Conservation (phyloP, 352 stramenopile genomes). For the Pythium rhizo-oryzae region DNA sequence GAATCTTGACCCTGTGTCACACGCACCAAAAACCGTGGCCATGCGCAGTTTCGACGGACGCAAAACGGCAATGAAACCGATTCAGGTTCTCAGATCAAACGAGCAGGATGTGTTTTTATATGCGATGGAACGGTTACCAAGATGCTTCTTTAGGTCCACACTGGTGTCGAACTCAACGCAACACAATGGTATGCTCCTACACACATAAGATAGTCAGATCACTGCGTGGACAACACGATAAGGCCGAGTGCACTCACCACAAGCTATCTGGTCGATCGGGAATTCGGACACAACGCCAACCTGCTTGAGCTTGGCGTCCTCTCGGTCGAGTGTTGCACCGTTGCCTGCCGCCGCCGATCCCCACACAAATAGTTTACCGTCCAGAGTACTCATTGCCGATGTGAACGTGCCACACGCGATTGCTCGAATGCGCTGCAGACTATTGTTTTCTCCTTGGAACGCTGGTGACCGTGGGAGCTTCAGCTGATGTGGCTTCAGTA, state of each 20-base stretch:
- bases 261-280: slow-evolving; percentile 54
- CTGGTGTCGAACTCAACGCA: slow-evolving; percentile 37
- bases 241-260: slow-evolving; percentile 40
- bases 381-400: slow-evolving; percentile 48
- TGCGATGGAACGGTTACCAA: background rate
- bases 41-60: slow-evolving; percentile 2
- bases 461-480: slow-evolving; percentile 25
- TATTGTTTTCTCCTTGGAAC: slow-evolving; percentile 25
- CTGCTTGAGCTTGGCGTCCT: slow-evolving; percentile 55
- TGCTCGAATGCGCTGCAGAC: slow-evolving; percentile 33
- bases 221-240: background rate
- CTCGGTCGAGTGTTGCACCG: slow-evolving; percentile 47
- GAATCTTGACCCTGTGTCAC: slow-evolving; percentile 11
- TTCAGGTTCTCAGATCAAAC: slow-evolving; percentile 15
- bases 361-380: slow-evolving; percentile 74
- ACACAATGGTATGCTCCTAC: slow-evolving; percentile 71
- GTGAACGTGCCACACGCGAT: slow-evolving; percentile 73
- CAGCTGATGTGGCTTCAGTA: slow-evolving; percentile 54
- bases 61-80: slow-evolving; percentile 26
- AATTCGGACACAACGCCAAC: slow-evolving; percentile 52
- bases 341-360: slow-evolving; percentile 74
- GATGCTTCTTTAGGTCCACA: slow-evolving; percentile 2
- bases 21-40: slow-evolving; percentile 19
- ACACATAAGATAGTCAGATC: slow-evolving; percentile 1
- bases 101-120: background rate